These are phyloP conservation scores for Neophaeococcomyces mojaviensis DNA, from an alignment of 2,329 filamentous ascomycete species.

Conservation along the genomic window DNA sequence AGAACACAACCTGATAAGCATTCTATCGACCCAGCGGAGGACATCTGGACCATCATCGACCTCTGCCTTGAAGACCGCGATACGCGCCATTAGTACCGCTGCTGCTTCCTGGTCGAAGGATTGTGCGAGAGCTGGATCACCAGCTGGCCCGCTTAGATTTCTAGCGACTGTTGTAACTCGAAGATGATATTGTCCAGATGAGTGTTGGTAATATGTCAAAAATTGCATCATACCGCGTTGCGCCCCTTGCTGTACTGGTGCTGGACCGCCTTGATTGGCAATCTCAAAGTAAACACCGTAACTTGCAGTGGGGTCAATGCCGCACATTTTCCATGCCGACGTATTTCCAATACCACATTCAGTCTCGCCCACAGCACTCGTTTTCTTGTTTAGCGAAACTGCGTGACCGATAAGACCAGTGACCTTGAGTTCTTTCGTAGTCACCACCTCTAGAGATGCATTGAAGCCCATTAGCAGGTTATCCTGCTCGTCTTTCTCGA, in stretches of 20 bases:
- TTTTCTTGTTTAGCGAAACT: constrained; percentile 96
- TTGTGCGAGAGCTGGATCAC: constrained; percentile 88
- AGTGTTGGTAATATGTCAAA: constrained; percentile 96
- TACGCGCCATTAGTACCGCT: constrained; percentile 96
- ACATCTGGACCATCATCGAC: constrained; percentile 98
- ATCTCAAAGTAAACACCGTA: constrained; percentile 98
- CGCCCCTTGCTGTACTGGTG: constrained; percentile 74
- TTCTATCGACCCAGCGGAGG: constrained; percentile 93
- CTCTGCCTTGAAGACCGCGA: constrained; percentile 97
- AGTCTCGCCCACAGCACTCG: constrained; percentile 90
- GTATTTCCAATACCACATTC: constrained; percentile 98
- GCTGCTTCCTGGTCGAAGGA: constrained; percentile 98
- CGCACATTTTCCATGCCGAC: constrained; percentile 99
- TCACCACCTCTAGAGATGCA: constrained; percentile 87
- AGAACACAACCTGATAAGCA: constrained; percentile 94
- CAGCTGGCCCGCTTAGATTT: constrained; percentile 84
- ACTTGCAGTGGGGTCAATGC: constrained; percentile 86
- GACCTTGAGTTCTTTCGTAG: constrained; percentile 96
- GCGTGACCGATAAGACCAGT: constrained; percentile 95
- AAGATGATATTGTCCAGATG: constrained; percentile 90
- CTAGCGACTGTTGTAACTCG: constrained; percentile 90
- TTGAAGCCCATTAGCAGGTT: constrained; percentile 98
- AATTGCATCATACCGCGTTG: constrained; percentile 97
- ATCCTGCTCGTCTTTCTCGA: constrained; percentile 92
- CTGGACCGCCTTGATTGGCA: constrained; percentile 80